Evolutionary conservation across 352 stramenopile species (phyloP), one percentile per base, ranked within the genome.

Genomic region (Pythium dissotocum): DNA sequence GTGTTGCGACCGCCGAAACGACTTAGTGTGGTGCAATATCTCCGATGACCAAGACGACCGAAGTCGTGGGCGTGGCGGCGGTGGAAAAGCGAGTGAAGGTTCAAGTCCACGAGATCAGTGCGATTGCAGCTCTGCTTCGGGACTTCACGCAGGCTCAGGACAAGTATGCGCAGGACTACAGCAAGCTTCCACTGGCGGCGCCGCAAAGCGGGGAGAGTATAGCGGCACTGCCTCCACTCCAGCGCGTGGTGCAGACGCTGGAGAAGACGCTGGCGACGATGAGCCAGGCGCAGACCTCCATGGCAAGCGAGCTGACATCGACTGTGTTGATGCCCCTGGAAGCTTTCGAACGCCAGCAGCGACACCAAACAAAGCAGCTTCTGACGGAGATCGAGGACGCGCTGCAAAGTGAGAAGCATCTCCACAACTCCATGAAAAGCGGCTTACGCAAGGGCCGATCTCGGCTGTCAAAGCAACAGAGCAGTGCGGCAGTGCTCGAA

Each of bases 331-430:
- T 42, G 14, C 73, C 76, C 30, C 56, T 87, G 5, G 73, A 84
- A 62, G 53, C 36, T 3, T 78, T 87, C 40, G 64, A 71, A 26
- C 59, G 58, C 18, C 73, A 83, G 56, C 76, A 89, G 55, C 60
- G 58, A 10, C 59, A 72, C 54, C 78, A 86, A 36, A 74, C 69
- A 9, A 74, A 71, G 40, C 74, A 83, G 40, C 32, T 89, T 49
- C 65, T 87, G 0, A 67, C 57, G 4, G 80, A 87, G 61, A 73
- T 89, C 21, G 70, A 80, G 14, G 70, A 80, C 24, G 71, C 76
- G 2, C 36, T 85, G 8, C 68, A 84, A 55, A 77, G 70, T 21
- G 78, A 89, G 65, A 71, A 72, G 24, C 60, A 63, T 55, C 42
- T 62, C 33, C 54, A 73, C 46, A 2, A 36, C 9, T 16, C 46